Evolutionary conservation across 352 stramenopile genomes (phyloP).

Genomic region (Peronospora belbahrii): DNA sequence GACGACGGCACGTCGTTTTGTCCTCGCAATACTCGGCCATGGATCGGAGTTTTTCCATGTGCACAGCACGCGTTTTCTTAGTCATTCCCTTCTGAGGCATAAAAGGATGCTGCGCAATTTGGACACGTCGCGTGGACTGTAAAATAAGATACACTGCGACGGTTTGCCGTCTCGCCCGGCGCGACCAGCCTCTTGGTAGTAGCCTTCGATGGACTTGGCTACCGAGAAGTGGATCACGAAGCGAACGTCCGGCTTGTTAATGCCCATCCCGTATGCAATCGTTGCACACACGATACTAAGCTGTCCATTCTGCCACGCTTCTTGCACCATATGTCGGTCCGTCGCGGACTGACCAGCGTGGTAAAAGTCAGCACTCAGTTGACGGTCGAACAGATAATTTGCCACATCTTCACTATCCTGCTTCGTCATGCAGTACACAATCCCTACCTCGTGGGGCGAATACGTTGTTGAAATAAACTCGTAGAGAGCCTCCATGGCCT

Average conservation of each 20-base stretch:
- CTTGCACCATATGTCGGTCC: conserved; percentile 72
- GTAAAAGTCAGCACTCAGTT: conserved; percentile 88
- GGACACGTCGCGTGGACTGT: conserved; percentile 72
- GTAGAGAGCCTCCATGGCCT: conserved; percentile 48
- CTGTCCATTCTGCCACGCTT: conserved; percentile 65
- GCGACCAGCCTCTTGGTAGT: conserved; percentile 97
- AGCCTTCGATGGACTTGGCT: conserved; percentile 93
- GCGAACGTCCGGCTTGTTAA: conserved; percentile 92
- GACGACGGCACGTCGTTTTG: conserved; percentile 60
- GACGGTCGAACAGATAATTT: conserved; percentile 78
- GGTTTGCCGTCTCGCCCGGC: conserved; percentile 92
- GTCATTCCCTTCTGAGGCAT: conserved; percentile 78
- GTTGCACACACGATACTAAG: conserved; percentile 91
- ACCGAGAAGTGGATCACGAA: conserved; percentile 91
- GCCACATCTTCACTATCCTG: conserved; percentile 91
- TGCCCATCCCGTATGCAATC: conserved; percentile 94
- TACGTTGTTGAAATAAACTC: conserved; percentile 52
- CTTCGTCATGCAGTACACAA: conserved; percentile 93
- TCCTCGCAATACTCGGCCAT: conserved; percentile 81
- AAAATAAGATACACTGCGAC: conserved; percentile 89
- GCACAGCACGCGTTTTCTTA: conserved; percentile 52
- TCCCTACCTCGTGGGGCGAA: conserved; percentile 50
- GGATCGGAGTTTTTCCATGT: conserved; percentile 68
- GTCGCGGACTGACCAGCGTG: conserved; percentile 82
- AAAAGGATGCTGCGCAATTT: conserved; percentile 76